These are phyloP conservation scores for Candida piceae DNA, from an alignment of 805 yeast genomes.

Conservation along the genomic window DNA sequence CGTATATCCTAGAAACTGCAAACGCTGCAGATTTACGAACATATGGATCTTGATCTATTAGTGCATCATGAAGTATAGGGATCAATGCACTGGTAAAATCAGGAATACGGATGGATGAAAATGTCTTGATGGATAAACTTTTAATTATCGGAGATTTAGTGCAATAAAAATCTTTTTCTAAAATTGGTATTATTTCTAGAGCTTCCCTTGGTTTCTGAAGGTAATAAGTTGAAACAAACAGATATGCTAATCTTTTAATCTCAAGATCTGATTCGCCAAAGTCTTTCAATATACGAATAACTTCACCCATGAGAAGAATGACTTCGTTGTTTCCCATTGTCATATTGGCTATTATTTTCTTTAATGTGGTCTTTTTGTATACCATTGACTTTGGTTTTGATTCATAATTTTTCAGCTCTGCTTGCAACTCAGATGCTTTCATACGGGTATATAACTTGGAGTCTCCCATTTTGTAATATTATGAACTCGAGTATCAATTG, in stretches of 20 bases:
- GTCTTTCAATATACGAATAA: conserved; percentile 44
- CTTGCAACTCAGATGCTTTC: conserved; percentile 27
- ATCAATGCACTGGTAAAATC: conserved; percentile 47
- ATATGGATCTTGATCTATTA: conserved; percentile 47
- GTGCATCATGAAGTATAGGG: conserved; percentile 28
- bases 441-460: conserved; percentile 23
- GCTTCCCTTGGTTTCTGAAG: conserved; percentile 53
- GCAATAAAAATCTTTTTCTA: conserved; percentile 45
- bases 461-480: conserved; percentile 19
- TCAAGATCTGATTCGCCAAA: conserved; percentile 47
- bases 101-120: conserved; percentile 53
- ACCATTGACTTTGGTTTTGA: conserved; percentile 34
- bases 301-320: conserved; percentile 59
- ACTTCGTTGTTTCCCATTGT: conserved; percentile 80
- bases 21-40: conserved; percentile 68
- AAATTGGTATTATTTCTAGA: conserved; percentile 47
- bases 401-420: conserved; percentile 29
- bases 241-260: conserved; percentile 64
- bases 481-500: too few species aligned
- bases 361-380: conserved; percentile 47
- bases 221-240: conserved; percentile 60
- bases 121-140: conserved; percentile 58
- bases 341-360: conserved; percentile 76
- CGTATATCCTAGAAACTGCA: conserved; percentile 63
- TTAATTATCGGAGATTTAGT: conserved; percentile 39